Percentiles rank a stretch among this genome's conserved stretches.
Evolutionary conservation across 2,329 filamentous ascomycete species (phyloP).

Genomic region (Fusarium redolens): DNA sequence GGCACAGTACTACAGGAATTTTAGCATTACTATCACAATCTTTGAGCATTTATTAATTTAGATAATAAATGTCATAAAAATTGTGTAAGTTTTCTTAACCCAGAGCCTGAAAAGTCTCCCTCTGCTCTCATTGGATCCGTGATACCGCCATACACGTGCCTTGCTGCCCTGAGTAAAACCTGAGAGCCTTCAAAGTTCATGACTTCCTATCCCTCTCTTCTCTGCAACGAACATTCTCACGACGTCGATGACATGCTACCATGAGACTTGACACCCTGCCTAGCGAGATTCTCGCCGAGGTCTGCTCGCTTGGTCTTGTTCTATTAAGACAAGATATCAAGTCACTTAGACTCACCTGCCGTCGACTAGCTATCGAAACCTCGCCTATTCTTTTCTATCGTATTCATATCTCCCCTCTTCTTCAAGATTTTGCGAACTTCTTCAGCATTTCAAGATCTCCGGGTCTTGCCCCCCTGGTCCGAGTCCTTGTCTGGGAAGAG

Average conservation of each 20-base stretch:
- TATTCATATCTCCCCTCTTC: not conserved
- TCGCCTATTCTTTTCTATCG: not conserved
- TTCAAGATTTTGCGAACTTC: not conserved
- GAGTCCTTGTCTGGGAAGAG: constrained; percentile 16
- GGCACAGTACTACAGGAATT: too few relatives aligned
- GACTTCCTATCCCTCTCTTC: not conserved
- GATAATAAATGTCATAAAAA: too few relatives aligned
- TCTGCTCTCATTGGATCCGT: too few relatives aligned
- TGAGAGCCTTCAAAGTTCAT: not conserved
- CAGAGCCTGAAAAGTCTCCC: not conserved
- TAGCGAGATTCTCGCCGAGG: not conserved
- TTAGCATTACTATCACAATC: too few relatives aligned
- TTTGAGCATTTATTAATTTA: not conserved
- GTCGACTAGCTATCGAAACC: not conserved
- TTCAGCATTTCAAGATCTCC: not conserved
- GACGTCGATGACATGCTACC: rapidly evolving
- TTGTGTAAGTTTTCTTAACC: not conserved
- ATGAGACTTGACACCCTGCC: not conserved
- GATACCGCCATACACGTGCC: not conserved
- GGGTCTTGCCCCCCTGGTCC: not conserved
- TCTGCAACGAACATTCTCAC: too few relatives aligned
- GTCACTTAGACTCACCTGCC: constrained; percentile 2
- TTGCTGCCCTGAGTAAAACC: not conserved
- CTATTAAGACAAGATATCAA: constrained; percentile 5
- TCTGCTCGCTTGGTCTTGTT: not conserved